phyloP scores from a whole-genome alignment of 495 filamentous ascomycete genomes.

The Pyrenula massariospora region DNA sequence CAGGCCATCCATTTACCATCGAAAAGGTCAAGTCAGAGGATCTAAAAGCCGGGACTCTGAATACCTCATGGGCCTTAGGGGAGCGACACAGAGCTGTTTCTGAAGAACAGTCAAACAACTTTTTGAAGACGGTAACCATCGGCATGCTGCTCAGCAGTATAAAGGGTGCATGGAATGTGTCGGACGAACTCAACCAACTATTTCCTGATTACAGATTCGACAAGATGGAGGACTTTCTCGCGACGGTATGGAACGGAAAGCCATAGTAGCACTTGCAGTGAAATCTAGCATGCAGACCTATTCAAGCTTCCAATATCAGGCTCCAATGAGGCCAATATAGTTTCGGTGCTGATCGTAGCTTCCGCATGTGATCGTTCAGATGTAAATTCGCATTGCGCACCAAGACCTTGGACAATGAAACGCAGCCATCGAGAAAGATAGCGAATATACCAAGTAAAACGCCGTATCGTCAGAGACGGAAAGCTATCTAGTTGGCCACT shows the following conservation, averaged over 20 bases:
- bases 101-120: conserved; percentile 20
- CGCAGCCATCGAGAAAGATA: no score
- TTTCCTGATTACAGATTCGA: conserved; percentile 41
- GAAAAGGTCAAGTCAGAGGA: conserved; percentile 32
- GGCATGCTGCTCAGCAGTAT: conserved; percentile 28
- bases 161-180: conserved; percentile 26
- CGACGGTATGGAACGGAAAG: conserved; percentile 31
- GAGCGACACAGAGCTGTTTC: conserved; percentile 30
- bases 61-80: conserved; percentile 29
- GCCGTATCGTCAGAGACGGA: no score
- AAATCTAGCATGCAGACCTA: no score
- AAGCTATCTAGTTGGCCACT: no score
- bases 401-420: no score
- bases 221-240: conserved; percentile 32
- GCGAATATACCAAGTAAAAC: no score
- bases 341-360: no score
- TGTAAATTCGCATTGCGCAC: no score
- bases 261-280: no score
- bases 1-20: conserved; percentile 24
- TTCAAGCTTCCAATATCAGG: no score
- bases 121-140: conserved; percentile 19
- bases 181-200: conserved; percentile 40
- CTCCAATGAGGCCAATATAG: no score
- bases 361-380: no score
- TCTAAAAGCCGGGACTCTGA: conserved; percentile 29